A percentile compares a stretch with the other conserved stretches of the same genome.
These are phyloP conservation scores for Geotrichum restrictum DNA, from an alignment of 1,139 yeast species.

Conservation along the genomic window DNA sequence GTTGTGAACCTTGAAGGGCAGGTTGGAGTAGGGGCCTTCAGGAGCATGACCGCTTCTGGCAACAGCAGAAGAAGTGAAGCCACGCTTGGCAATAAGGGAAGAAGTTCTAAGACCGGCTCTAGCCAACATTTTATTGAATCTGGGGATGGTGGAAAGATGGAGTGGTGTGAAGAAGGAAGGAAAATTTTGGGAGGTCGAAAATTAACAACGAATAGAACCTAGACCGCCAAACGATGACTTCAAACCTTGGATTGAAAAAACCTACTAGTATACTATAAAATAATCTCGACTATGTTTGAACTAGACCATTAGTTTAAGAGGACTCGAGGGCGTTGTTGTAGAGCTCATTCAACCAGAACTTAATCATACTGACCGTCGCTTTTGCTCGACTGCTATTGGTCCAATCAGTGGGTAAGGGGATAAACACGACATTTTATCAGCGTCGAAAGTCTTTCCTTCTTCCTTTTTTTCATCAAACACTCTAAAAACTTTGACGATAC, in stretches of 20 bases:
- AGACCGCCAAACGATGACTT: too few relatives aligned
- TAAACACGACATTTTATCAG: neutral
- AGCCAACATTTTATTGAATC: constrained; percentile 21
- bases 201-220: too few relatives aligned
- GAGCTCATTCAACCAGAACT: neutral
- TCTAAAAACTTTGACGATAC: neutral
- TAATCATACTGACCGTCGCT: neutral
- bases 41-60: constrained; percentile 48
- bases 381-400: neutral
- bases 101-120: constrained; percentile 30
- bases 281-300: too few relatives aligned
- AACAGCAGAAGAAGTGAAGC: constrained; percentile 34
- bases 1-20: constrained; percentile 90
- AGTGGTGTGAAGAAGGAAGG: constrained; percentile 5
- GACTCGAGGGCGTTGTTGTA: neutral
- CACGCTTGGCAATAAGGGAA: constrained; percentile 31
- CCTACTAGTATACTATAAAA: neutral
- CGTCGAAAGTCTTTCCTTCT: constrained; percentile 4
- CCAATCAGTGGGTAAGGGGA: neutral
- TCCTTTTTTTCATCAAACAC: constrained; percentile 6
- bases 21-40: constrained; percentile 84
- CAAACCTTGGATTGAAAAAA: neutral
- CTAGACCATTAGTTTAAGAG: neutral
- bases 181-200: constrained; percentile 4
- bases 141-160: neutral